phyloP scores from a whole-genome alignment of 805 yeast species.

The Zygotorulaspora florentina region DNA sequence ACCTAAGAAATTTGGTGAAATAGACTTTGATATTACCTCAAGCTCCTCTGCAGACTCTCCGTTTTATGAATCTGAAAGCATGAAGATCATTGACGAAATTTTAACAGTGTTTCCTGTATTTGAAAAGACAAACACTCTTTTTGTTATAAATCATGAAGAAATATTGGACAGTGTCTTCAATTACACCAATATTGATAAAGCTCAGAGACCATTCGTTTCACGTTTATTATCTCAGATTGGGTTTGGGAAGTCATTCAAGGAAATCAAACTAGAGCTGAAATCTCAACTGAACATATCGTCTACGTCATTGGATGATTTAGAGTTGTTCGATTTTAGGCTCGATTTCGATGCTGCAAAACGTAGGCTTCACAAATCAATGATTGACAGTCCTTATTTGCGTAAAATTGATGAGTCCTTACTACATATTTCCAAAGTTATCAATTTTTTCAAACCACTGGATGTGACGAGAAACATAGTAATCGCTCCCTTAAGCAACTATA shows the following conservation, averaged over 20 bases:
- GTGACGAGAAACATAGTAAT: slow-evolving; percentile 54
- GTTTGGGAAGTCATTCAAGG: slow-evolving; percentile 58
- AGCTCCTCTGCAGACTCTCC: slow-evolving; percentile 45
- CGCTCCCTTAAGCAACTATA: slow-evolving; percentile 82
- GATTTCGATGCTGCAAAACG: slow-evolving; percentile 62
- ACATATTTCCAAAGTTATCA: slow-evolving; percentile 58
- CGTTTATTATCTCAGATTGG: slow-evolving; percentile 75
- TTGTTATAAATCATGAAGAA: slow-evolving; percentile 77
- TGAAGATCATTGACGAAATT: slow-evolving; percentile 77
- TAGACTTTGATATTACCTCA: slow-evolving; percentile 75
- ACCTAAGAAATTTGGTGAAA: slow-evolving; percentile 73
- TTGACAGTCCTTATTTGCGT: slow-evolving; percentile 61
- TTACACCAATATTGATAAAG: slow-evolving; percentile 75
- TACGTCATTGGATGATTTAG: slow-evolving; percentile 76
- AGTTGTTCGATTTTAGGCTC: slow-evolving; percentile 70
- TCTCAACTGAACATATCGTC: slow-evolving; percentile 71
- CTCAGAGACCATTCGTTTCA: slow-evolving; percentile 65
- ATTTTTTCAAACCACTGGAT: slow-evolving; percentile 53
- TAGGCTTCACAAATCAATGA: slow-evolving; percentile 64
- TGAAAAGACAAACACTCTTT: slow-evolving; percentile 48
- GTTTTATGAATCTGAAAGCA: slow-evolving; percentile 80
- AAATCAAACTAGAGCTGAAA: slow-evolving; percentile 50
- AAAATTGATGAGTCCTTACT: slow-evolving; percentile 59
- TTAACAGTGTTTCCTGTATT: slow-evolving; percentile 64
- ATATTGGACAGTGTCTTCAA: slow-evolving; percentile 71